Evolutionary conservation across 1,284 basidiomycete species (phyloP).

Genomic region (Fomitopsis pinicola): DNA sequence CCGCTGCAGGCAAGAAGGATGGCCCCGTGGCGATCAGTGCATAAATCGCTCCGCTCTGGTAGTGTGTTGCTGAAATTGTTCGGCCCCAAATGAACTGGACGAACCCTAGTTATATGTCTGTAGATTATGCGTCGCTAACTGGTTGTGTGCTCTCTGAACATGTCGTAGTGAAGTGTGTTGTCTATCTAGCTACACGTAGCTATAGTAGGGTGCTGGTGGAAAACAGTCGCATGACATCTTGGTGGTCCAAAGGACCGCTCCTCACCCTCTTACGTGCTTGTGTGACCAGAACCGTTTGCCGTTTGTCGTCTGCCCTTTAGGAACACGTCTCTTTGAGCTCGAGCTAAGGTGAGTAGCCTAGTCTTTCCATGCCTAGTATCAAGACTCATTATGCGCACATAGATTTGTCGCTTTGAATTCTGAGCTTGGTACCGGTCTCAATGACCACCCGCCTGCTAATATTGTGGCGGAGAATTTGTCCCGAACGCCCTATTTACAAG

Average conservation of each 20-base stretch:
- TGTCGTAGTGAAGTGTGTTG: background rate
- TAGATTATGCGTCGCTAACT: background rate
- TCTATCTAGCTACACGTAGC: background rate
- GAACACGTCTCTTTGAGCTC: too few relatives aligned
- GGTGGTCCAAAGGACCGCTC: background rate
- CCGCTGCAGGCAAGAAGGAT: slow-evolving; percentile 57
- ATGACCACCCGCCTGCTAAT: too few relatives aligned
- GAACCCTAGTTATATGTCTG: background rate
- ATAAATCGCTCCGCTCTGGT: slow-evolving; percentile 17
- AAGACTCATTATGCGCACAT: too few relatives aligned
- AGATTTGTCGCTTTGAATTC: too few relatives aligned
- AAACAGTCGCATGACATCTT: background rate
- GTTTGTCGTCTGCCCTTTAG: background rate
- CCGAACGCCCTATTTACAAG: too few relatives aligned
- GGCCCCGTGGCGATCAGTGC: slow-evolving; percentile 54
- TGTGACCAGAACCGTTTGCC: background rate
- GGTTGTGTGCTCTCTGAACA: background rate
- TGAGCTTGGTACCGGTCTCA: too few relatives aligned
- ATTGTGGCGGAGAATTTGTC: too few relatives aligned
- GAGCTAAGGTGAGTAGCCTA: too few relatives aligned
- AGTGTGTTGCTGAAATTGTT: background rate
- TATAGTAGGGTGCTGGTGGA: background rate
- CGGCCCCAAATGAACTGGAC: background rate
- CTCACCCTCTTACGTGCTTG: background rate
- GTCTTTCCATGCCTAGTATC: too few relatives aligned